Conservation (phyloP, 208 protist species). For the Wallacemonas collosoma region DNA sequence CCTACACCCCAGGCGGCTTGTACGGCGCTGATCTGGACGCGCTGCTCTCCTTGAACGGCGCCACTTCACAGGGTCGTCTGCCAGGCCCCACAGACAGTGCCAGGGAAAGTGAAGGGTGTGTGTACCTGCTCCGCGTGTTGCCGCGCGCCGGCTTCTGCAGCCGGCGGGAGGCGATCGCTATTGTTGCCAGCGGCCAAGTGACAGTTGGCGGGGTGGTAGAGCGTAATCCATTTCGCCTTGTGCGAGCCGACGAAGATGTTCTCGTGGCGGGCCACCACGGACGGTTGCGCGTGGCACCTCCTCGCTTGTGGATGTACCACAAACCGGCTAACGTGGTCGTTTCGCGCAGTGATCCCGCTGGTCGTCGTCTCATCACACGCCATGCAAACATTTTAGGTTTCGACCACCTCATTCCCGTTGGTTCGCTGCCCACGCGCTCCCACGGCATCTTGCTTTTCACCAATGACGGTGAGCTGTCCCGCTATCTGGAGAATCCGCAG, state of each 20-base stretch:
- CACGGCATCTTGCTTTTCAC: conserved; percentile 86
- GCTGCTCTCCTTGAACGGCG: conserved; percentile 13
- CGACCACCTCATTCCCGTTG: conserved; percentile 87
- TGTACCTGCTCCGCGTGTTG: conserved; percentile 76
- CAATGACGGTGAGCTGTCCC: conserved; percentile 89
- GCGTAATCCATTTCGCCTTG: conserved; percentile 81
- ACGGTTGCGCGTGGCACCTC: conserved; percentile 77
- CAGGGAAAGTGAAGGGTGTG: conserved; percentile 23
- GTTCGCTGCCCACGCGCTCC: conserved; percentile 82
- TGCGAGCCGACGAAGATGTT: conserved; percentile 76
- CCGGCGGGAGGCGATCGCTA: conserved; percentile 65
- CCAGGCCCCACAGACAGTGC: not conserved
- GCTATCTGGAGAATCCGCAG: conserved; percentile 77
- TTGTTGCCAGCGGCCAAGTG: conserved; percentile 84
- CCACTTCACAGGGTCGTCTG: not conserved
- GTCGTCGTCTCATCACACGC: conserved; percentile 74
- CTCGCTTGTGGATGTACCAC: conserved; percentile 90
- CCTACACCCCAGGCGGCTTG: conserved; percentile 27
- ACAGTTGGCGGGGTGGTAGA: conserved; percentile 85
- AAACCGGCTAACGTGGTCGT: conserved; percentile 89
- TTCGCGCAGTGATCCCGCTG: conserved; percentile 73
- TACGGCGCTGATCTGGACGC: conserved; percentile 1
- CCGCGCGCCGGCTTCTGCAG: conserved; percentile 83
- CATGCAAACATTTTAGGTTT: conserved; percentile 85
- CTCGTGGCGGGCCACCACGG: conserved; percentile 68